Conservation (phyloP, 768 basidiomycete genomes). For the Symmetrospora coprosmae region DNA sequence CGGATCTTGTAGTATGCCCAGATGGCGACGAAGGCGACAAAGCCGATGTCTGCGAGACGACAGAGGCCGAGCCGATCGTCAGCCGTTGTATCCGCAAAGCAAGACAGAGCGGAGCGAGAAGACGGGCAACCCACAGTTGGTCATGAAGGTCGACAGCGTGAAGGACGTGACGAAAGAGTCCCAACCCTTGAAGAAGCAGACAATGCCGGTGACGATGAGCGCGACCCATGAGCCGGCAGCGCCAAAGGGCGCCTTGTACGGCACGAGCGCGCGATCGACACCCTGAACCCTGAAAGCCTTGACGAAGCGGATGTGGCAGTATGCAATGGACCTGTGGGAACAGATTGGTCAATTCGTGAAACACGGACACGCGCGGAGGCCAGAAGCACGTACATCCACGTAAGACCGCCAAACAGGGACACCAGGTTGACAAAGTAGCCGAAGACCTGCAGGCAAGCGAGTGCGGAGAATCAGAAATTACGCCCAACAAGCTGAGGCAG, state of each 20-base stretch:
- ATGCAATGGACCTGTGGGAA: neutral
- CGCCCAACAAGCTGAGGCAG: slow-evolving; percentile 28
- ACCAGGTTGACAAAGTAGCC: slow-evolving; percentile 37
- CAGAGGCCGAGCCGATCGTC: too few species aligned
- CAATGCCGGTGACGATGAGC: slow-evolving; percentile 25
- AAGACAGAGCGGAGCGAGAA: neutral
- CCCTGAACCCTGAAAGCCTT: slow-evolving; percentile 33
- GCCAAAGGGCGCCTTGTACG: slow-evolving; percentile 40
- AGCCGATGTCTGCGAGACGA: neutral
- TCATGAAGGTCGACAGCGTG: neutral
- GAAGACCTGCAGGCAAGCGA: too few species aligned
- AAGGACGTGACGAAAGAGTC: neutral
- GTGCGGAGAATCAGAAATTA: slow-evolving; percentile 29
- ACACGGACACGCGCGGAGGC: neutral
- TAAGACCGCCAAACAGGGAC: slow-evolving; percentile 1
- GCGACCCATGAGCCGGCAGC: slow-evolving; percentile 39
- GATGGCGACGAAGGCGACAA: neutral
- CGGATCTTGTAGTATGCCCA: slow-evolving; percentile 21
- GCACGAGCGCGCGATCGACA: slow-evolving; percentile 43
- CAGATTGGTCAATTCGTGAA: neutral
- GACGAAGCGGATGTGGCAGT: slow-evolving; percentile 39
- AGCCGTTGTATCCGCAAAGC: too few species aligned
- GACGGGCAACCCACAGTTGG: neutral
- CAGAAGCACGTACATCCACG: neutral
- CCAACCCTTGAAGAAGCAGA: slow-evolving; percentile 32